These are phyloP conservation scores for Talaromyces nanjingensis DNA, from an alignment of 495 filamentous ascomycete genomes.

Conservation along the genomic window DNA sequence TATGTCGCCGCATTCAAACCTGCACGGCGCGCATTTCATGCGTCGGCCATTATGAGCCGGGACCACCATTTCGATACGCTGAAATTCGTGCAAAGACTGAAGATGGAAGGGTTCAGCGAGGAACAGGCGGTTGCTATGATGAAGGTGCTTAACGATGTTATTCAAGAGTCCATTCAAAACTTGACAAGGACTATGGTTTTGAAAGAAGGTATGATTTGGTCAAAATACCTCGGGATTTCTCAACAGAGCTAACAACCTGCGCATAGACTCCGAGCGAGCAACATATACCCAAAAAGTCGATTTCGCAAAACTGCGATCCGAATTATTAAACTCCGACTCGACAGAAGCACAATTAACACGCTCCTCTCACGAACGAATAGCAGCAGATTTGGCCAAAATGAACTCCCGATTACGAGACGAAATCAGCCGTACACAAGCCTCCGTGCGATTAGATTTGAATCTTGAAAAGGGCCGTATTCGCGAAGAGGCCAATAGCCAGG, in stretches of 20 bases:
- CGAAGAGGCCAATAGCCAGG: conserved; percentile 94
- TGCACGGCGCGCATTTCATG: conserved; percentile 58
- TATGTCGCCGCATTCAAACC: conserved; percentile 37
- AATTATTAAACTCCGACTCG: conserved; percentile 83
- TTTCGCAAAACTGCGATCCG: conserved; percentile 95
- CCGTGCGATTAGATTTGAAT: conserved; percentile 86
- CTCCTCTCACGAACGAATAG: conserved; percentile 83
- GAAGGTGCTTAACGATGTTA: conserved; percentile 93
- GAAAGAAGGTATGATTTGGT: conserved; percentile 57
- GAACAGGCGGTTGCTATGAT: conserved; percentile 95
- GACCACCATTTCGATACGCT: conserved; percentile 99
- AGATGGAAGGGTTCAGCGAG: conserved; percentile 90
- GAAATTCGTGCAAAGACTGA: conserved; percentile 88
- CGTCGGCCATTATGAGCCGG: conserved; percentile 48
- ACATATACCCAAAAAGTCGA: conserved; percentile 99
- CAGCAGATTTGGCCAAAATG: conserved; percentile 90
- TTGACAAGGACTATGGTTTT: conserved; percentile 97
- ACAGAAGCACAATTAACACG: conserved; percentile 84
- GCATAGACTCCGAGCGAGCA: conserved; percentile 49
- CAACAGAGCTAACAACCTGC: not conserved
- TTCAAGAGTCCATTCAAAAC: conserved; percentile 97
- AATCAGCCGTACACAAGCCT: conserved; percentile 86
- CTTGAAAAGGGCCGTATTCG: conserved; percentile 94
- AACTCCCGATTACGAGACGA: conserved; percentile 86
- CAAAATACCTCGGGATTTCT: not conserved